Percentiles rank a stretch among this genome's conserved stretches.
phyloP scores from a whole-genome alignment of 805 yeast species.

The Metschnikowia proteae region DNA sequence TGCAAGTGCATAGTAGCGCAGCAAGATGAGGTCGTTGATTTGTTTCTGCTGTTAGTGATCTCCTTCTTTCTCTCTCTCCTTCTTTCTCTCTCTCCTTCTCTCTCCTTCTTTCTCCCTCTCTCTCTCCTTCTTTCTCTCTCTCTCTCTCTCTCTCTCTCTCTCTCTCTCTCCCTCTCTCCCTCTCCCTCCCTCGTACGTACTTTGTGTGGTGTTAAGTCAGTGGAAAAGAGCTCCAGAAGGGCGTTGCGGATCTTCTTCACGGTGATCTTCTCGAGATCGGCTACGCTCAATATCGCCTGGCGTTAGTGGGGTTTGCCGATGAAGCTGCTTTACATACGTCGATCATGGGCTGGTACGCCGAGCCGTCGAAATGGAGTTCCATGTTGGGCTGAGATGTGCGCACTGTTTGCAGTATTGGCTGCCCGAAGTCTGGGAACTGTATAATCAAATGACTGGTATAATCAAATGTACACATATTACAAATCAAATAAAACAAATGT shows the following conservation, averaged over 20 bases:
- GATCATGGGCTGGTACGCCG: constrained; percentile 15
- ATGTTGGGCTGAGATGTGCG: not conserved
- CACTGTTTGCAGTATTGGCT: not conserved
- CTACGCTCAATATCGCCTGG: constrained; percentile 67
- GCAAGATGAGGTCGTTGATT: constrained; percentile 57
- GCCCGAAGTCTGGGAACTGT: too few species aligned
- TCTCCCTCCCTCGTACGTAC: constrained; percentile 25
- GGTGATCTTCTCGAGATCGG: constrained; percentile 65
- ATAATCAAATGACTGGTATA: too few species aligned
- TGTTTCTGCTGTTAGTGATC: constrained; percentile 41
- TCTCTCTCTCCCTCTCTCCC: not conserved
- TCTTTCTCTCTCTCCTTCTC: not conserved
- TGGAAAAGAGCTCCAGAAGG: constrained; percentile 61
- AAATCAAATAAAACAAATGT: too few species aligned
- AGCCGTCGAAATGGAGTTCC: not conserved
- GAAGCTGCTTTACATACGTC: constrained; percentile 14
- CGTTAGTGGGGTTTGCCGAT: constrained; percentile 18
- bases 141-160: not conserved
- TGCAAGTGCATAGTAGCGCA: constrained; percentile 48
- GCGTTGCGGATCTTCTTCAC: constrained; percentile 71
- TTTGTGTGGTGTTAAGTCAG: constrained; percentile 47
- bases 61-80: not conserved
- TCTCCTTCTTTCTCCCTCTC: not conserved
- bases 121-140: not conserved
- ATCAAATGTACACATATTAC: too few species aligned